phyloP scores from a whole-genome alignment of 2,329 filamentous ascomycete species.

The Xylariaceae sp. region DNA sequence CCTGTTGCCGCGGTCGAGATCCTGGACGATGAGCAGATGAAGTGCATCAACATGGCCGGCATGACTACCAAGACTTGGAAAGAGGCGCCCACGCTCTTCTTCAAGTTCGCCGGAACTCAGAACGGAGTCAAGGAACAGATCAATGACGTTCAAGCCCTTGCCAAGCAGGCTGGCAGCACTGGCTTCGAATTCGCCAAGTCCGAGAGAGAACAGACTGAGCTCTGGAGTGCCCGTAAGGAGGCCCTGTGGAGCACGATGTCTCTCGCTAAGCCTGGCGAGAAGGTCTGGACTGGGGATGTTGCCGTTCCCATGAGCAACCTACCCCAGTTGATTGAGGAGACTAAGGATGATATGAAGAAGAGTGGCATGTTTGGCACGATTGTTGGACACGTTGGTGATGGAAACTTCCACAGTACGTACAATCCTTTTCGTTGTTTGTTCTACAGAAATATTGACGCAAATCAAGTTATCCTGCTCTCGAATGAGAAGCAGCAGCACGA shows the following conservation, averaged over 20 bases:
- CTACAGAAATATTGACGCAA: slow-evolving; percentile 15
- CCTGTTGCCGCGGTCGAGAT: slow-evolving; percentile 76
- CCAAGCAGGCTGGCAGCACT: slow-evolving; percentile 49
- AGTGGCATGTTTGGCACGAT: slow-evolving; percentile 57
- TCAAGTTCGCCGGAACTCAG: slow-evolving; percentile 64
- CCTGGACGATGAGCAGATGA: slow-evolving; percentile 73
- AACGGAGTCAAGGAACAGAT: slow-evolving; percentile 74
- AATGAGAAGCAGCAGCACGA: slow-evolving; percentile 61
- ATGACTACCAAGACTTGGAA: slow-evolving; percentile 55
- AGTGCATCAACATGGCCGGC: slow-evolving; percentile 48
- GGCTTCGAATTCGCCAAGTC: slow-evolving; percentile 73
- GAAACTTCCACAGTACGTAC: slow-evolving; percentile 64
- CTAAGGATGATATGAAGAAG: slow-evolving; percentile 55
- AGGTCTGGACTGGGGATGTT: slow-evolving; percentile 81
- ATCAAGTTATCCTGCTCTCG: slow-evolving; percentile 49
- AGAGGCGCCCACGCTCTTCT: slow-evolving; percentile 63
- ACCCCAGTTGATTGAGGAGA: slow-evolving; percentile 72
- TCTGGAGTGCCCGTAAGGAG: slow-evolving; percentile 82
- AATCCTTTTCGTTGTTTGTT: not conserved
- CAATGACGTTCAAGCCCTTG: slow-evolving; percentile 31
- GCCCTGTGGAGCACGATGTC: slow-evolving; percentile 77
- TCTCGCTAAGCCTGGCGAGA: slow-evolving; percentile 58
- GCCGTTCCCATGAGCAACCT: slow-evolving; percentile 73
- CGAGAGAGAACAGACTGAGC: slow-evolving; percentile 64
- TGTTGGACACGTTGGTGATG: slow-evolving; percentile 68